Evolutionary conservation across 169 alveolate species (phyloP), one percentile per base, ranked within the genome.

Genomic region (Eimeria praecox): DNA sequence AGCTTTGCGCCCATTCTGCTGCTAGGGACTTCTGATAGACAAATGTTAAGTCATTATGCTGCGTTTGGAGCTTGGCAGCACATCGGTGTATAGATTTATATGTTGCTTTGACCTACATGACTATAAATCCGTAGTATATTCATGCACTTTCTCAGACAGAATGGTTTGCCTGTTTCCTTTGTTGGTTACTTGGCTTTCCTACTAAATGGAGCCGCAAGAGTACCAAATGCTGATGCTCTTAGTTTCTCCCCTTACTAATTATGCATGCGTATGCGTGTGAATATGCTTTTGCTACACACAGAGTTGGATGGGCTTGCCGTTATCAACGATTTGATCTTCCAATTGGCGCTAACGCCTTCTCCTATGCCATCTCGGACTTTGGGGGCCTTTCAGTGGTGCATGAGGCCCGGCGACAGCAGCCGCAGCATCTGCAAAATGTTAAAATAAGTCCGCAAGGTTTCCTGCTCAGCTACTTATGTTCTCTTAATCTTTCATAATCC

Each of bases 271-370:
- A 49, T n/a, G 8, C 33, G 73, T 52, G 64, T 54, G 93, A 33
- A 62, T 59, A 46, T 59, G 22, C 46, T 0, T 27, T 42, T 10
- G 33, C 20, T 10, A 9, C 40, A 6, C 40, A 92, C 88, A 97
- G 99, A 96, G 98, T 98, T 33, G 99, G 99, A n/a, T 98, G 97
- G 96, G 98, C 99, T 27, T 98, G 99, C 85, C 97, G 99, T 77
- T 98, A 98, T 95, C 98, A 97, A 96, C 92, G 97, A 56, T 98
- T 97, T 96, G 98, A 96, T 64, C 75, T 95, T 85, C 99, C 99
- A 24, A 95, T 97, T 73, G 99, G 98, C 66, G 75, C 95, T 30
- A 96, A 96, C 86, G 88, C 95, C 77, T 97, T 92, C 78, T 96
- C 97, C 30, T 96, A 80, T 86, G 97, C 97, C 30, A 46, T 96